Evolutionary conservation across 352 stramenopile species (phyloP), one percentile per base, ranked within the genome.

Genomic region (Pythium aphanidermatum): DNA sequence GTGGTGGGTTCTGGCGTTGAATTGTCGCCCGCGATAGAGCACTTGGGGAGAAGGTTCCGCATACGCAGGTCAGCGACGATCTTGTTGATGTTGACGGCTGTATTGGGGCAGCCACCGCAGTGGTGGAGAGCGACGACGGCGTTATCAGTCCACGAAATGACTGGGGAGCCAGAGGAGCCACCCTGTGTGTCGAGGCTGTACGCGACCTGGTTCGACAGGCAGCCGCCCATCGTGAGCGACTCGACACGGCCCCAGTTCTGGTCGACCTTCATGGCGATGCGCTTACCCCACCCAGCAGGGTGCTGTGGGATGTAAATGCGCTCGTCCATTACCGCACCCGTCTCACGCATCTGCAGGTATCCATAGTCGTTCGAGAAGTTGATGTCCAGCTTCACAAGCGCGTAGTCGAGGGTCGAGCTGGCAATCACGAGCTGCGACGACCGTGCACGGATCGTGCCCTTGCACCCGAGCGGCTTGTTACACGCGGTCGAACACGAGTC

Each of bases 71-170:
- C 60, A 11, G 55, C 55, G 9, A 86, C 38, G 39, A 92, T 70
- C 34, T 75, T 74, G 42, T 84, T 55, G 32, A 53, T 73, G 52
- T 86, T 86, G 42, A 90, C 76, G 9, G 72, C 75, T 2, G 71
- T 83, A 43, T 92, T 92, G 4, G 70, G 73, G 23, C 79, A 92
- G 2, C 76, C 76, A 1, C 79, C 79, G 37, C 79, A 92, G 49
- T 89, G 78, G 45, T 89, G 79, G 4, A 92, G 57, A 5, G 57
- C 79, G 19, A 88, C 53, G 3, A 92, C 79, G 2, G 47, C 29
- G 30, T 92, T 86, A 41, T 92, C 79, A 0, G 19, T 48, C 50
- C 42, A 71, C 5, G 72, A 60, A 21, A 89, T 60, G 7, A 91
- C 60, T 0, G 79, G 79, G 7, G 79, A 87, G 6, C 79, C 79